These are phyloP conservation scores for Crithidia expoeki DNA, from an alignment of 208 protist species.

Conservation along the genomic window DNA sequence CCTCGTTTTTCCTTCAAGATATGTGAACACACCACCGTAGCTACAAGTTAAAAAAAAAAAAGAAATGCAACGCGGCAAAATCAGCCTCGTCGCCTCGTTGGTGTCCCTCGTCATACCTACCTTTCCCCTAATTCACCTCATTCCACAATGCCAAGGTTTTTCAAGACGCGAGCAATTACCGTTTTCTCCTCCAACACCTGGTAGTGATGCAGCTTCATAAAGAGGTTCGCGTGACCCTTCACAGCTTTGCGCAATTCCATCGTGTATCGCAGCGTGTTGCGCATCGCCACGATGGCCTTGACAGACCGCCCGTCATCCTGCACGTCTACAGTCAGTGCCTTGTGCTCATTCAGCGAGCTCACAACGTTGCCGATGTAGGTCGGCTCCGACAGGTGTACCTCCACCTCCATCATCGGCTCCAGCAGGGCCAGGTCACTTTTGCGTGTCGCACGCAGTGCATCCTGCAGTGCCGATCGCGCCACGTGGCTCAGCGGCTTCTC, in stretches of 20 bases:
- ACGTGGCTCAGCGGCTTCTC: conserved; percentile 51
- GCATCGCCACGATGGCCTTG: conserved; percentile 76
- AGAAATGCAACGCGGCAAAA: neutral
- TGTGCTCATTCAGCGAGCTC: conserved; percentile 77
- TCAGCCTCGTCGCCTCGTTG: no score
- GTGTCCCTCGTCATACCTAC: no score
- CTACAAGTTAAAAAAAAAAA: neutral
- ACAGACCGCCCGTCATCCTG: conserved; percentile 83
- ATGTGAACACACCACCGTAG: no score
- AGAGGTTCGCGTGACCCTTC: conserved; percentile 89
- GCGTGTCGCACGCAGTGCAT: conserved; percentile 42
- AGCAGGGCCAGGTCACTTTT: conserved; percentile 53
- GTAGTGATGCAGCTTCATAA: conserved; percentile 74
- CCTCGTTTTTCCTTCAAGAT: no score
- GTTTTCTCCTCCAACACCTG: conserved; percentile 77
- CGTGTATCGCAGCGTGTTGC: conserved; percentile 86
- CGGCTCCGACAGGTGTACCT: conserved; percentile 82
- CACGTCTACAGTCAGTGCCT: conserved; percentile 79
- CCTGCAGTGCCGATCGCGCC: conserved; percentile 54
- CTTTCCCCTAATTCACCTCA: neutral
- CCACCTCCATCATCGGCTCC: conserved; percentile 90
- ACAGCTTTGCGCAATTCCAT: conserved; percentile 85
- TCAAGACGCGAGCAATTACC: conserved; percentile 76
- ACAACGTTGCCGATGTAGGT: conserved; percentile 79
- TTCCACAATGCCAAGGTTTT: conserved; percentile 77